Evolutionary conservation across 2,329 filamentous ascomycete genomes (phyloP), one percentile per base, ranked within the genome.

Genomic region (Cladosporium sp.): DNA sequence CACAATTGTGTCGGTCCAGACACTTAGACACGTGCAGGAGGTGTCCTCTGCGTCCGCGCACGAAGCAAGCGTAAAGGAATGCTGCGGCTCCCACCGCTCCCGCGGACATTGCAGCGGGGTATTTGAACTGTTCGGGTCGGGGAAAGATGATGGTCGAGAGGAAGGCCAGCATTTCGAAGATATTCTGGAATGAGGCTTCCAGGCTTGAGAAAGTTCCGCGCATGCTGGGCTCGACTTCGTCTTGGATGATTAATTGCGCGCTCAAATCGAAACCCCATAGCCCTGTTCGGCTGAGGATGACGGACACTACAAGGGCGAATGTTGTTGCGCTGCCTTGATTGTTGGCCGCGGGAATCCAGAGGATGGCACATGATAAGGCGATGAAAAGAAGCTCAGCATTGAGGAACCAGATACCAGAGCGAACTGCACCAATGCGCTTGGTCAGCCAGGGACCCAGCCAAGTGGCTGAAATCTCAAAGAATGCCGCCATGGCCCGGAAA

Each of bases 371-470:
- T 59, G 70, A 56, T 43, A 76, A 62, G 62, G 71, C 55, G 57
- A 80, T 54, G 40, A 76, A 82, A 2, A 71, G 50, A n/a, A 84
- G 70, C 61, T 89, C 84, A 78, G 82, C 86, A 49, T 77, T 82
- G 8, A 84, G 62, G 54, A 80, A 82, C 86, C 86, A 90, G 3
- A 89, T 72, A 0, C 85, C 86, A 0, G 78, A 75, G n/a, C 86
- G 72, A 7, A 87, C 71, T 1, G 72, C 61, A 18, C 73, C 72
- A 5, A 76, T 73, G 3, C 60, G 63, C 2, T 57, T 58, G 72
- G 82, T 82, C 12, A 84, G 61, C 49, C 69, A 67, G 0, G 83
- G 83, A 0, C 77, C 79, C 0, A 77, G 61, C 73, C 78, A 83
- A 0, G 83, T 86, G 0, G 83, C 81, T 7, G 70, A 69, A 2